Conservation (phyloP, 1,284 basidiomycete species). For the Flammula alnicola region DNA sequence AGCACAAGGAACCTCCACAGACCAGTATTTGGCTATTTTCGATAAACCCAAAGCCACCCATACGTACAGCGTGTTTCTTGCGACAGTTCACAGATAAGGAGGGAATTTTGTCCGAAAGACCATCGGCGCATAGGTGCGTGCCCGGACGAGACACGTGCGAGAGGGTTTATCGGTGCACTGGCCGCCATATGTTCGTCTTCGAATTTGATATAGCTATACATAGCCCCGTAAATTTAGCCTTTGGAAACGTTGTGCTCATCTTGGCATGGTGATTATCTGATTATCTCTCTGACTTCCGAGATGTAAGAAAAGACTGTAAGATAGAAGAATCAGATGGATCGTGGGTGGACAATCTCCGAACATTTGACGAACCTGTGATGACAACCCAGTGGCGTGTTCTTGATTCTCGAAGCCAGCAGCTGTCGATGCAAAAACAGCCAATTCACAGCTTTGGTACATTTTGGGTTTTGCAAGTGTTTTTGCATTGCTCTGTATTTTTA, state of each 20-base stretch:
- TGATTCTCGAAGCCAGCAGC: not conserved
- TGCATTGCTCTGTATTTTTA: constrained; percentile 4
- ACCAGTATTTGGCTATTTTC: not conserved
- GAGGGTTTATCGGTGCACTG: constrained; percentile 4
- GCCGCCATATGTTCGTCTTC: not conserved
- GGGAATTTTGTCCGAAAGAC: constrained; percentile 2
- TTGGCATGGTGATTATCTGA: too few relatives aligned
- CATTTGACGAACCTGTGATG: not conserved
- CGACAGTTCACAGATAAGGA: constrained; percentile 9
- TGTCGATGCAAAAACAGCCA: not conserved
- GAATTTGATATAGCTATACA: constrained; percentile 2
- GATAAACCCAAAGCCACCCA: not conserved
- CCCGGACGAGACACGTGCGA: constrained; percentile 2
- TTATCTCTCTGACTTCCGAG: too few relatives aligned
- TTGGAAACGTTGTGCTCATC: not conserved
- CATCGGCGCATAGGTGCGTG: not conserved
- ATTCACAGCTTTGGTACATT: too few relatives aligned
- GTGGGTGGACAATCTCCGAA: not conserved
- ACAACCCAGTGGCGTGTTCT: too few relatives aligned
- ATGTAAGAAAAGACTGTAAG: not conserved
- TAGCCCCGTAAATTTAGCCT: constrained; percentile 1
- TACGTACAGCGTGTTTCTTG: not conserved
- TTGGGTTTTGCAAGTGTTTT: constrained; percentile 1
- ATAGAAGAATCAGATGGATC: not conserved
- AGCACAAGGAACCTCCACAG: constrained; percentile 1